phyloP scores from a whole-genome alignment of 176 grass and related monocot species.

The Eragrostis nindensis region DNA sequence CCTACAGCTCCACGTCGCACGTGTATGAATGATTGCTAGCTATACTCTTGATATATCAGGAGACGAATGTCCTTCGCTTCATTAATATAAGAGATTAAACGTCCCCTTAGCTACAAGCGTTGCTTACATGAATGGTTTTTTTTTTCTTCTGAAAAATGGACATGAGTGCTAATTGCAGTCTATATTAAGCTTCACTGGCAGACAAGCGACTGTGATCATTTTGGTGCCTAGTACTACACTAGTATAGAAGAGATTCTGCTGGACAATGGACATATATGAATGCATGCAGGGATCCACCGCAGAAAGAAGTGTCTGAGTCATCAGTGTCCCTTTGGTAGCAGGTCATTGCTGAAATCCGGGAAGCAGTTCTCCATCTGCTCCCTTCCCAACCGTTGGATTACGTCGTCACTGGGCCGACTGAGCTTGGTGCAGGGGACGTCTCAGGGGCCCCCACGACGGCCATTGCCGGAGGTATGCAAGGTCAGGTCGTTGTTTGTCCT shows the following conservation, averaged over 20 bases:
- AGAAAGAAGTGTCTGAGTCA: constrained; percentile 36
- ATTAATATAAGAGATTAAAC: not conserved
- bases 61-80: constrained; percentile 7
- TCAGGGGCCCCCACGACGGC: constrained; percentile 5
- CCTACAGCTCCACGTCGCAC: constrained; percentile 38
- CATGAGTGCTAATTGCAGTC: too few species aligned
- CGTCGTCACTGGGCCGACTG: not conserved
- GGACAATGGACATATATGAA: not conserved
- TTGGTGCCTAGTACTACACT: not conserved
- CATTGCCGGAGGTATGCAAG: constrained; percentile 34
- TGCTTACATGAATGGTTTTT: not conserved
- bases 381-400: constrained; percentile 12
- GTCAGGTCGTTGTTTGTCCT: constrained; percentile 38
- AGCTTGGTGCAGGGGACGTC: constrained; percentile 32
- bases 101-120: constrained; percentile 12
- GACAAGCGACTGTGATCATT: constrained; percentile 27
- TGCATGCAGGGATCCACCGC: constrained; percentile 5
- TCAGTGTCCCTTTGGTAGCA: constrained; percentile 2
- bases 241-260: not conserved
- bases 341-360: constrained; percentile 42
- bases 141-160: too few species aligned
- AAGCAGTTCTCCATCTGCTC: constrained; percentile 31
- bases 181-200: constrained; percentile 3
- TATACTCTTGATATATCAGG: not conserved
- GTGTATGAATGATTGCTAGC: constrained; percentile 53